Conservation (phyloP, 805 yeast species). For the Yamadazyma sp. region DNA sequence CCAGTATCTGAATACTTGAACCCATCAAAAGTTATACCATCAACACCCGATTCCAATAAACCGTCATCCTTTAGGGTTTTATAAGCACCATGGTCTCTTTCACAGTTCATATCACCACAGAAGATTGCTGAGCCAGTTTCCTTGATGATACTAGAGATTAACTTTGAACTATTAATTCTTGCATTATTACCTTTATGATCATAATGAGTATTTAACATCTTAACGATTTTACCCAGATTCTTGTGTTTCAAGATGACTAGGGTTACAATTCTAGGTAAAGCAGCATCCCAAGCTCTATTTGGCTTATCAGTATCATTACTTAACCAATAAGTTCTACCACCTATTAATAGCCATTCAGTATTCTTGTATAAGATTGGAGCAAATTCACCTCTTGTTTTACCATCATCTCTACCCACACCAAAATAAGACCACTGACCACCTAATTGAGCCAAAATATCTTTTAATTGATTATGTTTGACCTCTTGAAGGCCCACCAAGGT, state of each 20-base stretch:
- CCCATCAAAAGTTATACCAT: conserved; percentile 38
- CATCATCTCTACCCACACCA: conserved; percentile 32
- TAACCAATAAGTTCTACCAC: conserved; percentile 24
- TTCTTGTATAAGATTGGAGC: conserved; percentile 25
- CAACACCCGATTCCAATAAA: conserved; percentile 15
- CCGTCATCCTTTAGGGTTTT: conserved; percentile 24
- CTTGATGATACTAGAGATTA: conserved; percentile 26
- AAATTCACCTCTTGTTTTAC: conserved; percentile 25
- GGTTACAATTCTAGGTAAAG: conserved; percentile 36
- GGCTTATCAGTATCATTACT: conserved; percentile 25
- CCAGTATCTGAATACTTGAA: conserved; percentile 43
- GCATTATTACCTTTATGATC: conserved; percentile 36
- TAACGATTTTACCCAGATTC: conserved; percentile 20
- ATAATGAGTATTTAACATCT: conserved; percentile 38
- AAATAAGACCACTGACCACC: conserved; percentile 22
- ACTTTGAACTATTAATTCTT: conserved; percentile 26
- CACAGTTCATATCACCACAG: conserved; percentile 38
- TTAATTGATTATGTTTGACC: conserved; percentile 33
- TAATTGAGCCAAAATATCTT: conserved; percentile 26
- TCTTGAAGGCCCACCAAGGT: conserved; percentile 42
- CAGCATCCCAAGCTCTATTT: conserved; percentile 48
- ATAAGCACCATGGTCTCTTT: conserved; percentile 33
- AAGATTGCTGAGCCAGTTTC: conserved; percentile 25
- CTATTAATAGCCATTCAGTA: conserved; percentile 21
- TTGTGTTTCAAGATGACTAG: conserved; percentile 25